Evolutionary conservation across 257 asterid species (phyloP).

Genomic region (Scutellaria minor): DNA sequence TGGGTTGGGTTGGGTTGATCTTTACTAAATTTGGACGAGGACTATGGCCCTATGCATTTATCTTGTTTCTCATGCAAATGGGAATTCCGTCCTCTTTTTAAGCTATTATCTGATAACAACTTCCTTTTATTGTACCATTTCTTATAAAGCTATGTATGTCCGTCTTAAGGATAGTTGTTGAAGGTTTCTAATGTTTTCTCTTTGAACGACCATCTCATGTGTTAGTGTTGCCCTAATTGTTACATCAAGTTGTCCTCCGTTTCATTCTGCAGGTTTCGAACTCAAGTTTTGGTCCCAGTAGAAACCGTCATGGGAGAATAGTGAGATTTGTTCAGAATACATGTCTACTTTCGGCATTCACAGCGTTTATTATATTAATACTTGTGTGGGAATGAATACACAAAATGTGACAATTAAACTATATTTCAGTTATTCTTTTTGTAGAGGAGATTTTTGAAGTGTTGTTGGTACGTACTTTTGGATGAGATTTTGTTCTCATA

Average conservation of each 20-base stretch:
- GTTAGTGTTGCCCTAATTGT: not conserved
- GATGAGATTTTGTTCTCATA: not conserved
- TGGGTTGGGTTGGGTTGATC: not conserved
- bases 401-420: slow-evolving; percentile 26
- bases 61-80: not conserved
- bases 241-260: not conserved
- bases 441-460: slow-evolving; percentile 39
- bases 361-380: slow-evolving; percentile 19
- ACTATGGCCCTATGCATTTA: not conserved
- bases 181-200: not conserved
- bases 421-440: slow-evolving; percentile 35
- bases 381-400: slow-evolving; percentile 19
- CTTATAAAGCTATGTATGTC: not conserved
- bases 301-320: slow-evolving; percentile 15
- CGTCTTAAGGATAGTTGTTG: slow-evolving; percentile 1
- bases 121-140: not conserved
- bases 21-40: slow-evolving; percentile 5
- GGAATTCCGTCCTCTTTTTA: no score
- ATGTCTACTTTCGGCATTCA: slow-evolving; percentile 30
- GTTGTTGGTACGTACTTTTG: slow-evolving; percentile 24
- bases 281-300: not conserved
- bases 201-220: not conserved
- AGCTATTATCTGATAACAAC: no score
- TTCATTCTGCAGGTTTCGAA: slow-evolving; percentile 34
- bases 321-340: slow-evolving; percentile 27